Evolutionary conservation across 1,139 yeast genomes (phyloP).

Genomic region (Hyphopichia buzzinii): DNA sequence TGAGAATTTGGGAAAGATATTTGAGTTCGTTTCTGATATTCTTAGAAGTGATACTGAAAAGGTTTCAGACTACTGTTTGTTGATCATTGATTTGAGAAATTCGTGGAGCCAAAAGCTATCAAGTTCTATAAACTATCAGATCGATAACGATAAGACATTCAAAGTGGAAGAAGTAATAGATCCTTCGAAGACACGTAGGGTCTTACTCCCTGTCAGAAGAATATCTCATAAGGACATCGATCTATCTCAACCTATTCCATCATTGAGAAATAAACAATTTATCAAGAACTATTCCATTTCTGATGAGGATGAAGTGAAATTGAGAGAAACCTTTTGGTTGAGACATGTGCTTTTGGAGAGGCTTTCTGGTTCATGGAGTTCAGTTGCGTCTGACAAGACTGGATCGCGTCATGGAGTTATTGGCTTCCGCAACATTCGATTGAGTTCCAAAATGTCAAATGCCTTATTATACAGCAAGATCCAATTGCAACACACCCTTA

Average conservation of each 20-base stretch:
- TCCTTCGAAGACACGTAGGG: constrained; percentile 55
- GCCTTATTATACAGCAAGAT: constrained; percentile 51
- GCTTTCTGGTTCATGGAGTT: constrained; percentile 65
- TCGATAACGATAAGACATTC: constrained; percentile 15
- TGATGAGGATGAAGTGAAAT: constrained; percentile 49
- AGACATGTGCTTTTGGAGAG: constrained; percentile 60
- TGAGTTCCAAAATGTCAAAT: constrained; percentile 53
- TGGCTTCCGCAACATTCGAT: constrained; percentile 63
- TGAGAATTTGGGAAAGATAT: constrained; percentile 15
- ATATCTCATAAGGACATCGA: constrained; percentile 44
- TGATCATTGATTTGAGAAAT: constrained; percentile 69
- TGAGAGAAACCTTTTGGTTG: constrained; percentile 77
- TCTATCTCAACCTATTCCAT: constrained; percentile 62
- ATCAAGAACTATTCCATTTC: constrained; percentile 59
- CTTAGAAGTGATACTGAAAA: constrained; percentile 18
- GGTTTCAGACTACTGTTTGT: constrained; percentile 55
- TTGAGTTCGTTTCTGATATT: constrained; percentile 19
- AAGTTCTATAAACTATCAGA: constrained; percentile 17
- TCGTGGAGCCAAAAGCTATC: constrained; percentile 55
- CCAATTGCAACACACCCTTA: constrained; percentile 27
- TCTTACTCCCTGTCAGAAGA: constrained; percentile 68
- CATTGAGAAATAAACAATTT: constrained; percentile 70
- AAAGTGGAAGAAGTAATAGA: constrained; percentile 30
- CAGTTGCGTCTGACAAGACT: constrained; percentile 14
- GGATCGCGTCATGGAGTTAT: constrained; percentile 50